Base-by-base conservation (phyloP, 169 alveolate genomes). In the Toxoplasma gondii region DNA sequence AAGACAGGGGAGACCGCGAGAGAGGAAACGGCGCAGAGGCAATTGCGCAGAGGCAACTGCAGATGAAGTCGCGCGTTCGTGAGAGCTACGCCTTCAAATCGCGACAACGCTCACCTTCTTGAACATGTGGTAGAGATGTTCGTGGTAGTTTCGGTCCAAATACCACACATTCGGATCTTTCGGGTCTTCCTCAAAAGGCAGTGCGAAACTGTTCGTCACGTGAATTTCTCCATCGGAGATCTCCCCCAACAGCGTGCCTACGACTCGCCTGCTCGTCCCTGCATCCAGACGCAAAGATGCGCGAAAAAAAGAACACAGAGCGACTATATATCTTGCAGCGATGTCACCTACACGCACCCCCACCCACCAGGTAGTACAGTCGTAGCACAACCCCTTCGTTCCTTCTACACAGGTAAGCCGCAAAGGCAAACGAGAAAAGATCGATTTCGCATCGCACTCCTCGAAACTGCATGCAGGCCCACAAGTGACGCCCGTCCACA, bases 181-280 rank as follows among this genome's bases (percentile, higher is more conserved):
- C 29, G 99, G 98, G 96, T 99, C 99, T 97, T 99, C 99, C 94
- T 99, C 99, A 96, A 99, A 99, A 64, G 99, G 99, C 2, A 99
- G 96, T 29, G 99, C 99, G 93, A 97, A 99, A 94, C 99, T 97
- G 97, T 99, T 99, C 49, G 99, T 98, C 36, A 99, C 98, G 97
- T 99, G 99, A 54, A 99, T 96, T 54, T 97, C 97, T 81, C 95
- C 98, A 96, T 94, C 43, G 81, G 97, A 96, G 54, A 92, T 91
- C 97, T 99, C 99, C 69, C 99, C 99, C 45, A 99, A 94, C 45
- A 99, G 96, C 43, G 99, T 99, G n/a, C 99, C 99, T n/a, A 99
- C 99, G 38, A 99, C 99, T 69, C 99, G 97, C 92, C 98, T 97
- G 84, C 98, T 98, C 54, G 97, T 96, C 29, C 94, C 95, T 88